Evolutionary conservation across 75 land plant genomes (phyloP).

Genomic region (Cryptomeria japonica): DNA sequence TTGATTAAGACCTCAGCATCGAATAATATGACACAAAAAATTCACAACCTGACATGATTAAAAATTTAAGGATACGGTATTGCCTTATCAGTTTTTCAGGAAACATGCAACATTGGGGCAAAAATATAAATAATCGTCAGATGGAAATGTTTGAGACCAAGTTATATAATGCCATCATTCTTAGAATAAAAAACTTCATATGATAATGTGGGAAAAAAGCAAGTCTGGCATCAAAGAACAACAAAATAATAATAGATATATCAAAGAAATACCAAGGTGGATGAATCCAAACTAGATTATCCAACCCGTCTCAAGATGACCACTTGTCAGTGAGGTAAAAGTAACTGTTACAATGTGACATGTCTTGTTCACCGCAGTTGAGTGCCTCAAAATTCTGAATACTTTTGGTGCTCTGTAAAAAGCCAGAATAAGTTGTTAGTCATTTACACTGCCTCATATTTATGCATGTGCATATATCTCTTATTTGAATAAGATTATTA

Average conservation of each 20-base stretch:
- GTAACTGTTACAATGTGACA: neutral
- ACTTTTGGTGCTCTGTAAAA: neutral
- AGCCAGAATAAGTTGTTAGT: neutral
- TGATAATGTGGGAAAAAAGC: neutral
- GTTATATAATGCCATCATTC: neutral
- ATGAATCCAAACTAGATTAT: neutral
- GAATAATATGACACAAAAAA: too few species aligned
- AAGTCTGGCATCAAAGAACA: neutral
- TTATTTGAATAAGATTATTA: neutral
- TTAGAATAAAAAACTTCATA: neutral
- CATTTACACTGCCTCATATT: neutral
- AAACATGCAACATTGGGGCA: neutral
- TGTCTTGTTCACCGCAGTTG: neutral
- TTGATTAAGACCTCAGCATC: neutral
- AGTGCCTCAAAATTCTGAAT: neutral
- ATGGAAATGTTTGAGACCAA: neutral
- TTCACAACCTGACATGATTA: too few species aligned
- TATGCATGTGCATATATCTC: neutral
- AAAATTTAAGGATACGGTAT: too few species aligned
- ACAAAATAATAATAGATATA: too few species aligned
- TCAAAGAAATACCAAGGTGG: neutral
- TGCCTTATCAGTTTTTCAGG: neutral
- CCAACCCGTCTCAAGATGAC: neutral
- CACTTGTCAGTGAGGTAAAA: neutral
- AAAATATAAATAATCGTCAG: neutral